phyloP scores from a whole-genome alignment of 768 basidiomycete species.

The Paxillus involutus region DNA sequence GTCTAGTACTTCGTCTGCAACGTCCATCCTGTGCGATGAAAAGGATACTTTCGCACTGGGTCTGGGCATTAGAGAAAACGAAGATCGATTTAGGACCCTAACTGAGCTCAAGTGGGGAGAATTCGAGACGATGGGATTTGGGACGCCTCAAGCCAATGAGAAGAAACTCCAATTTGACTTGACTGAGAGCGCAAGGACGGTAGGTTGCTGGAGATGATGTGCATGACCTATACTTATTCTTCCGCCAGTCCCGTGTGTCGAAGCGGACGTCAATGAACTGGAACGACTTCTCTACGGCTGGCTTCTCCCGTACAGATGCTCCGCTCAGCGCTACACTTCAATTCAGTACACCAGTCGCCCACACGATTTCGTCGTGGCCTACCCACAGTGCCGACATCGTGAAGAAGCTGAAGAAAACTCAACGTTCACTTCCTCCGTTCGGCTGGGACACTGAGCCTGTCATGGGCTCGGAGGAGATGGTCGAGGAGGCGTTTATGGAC shows the following conservation, averaged over 20 bases:
- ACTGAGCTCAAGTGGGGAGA: conserved; percentile 91
- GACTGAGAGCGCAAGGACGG: conserved; percentile 80
- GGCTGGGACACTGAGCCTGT: conserved; percentile 92
- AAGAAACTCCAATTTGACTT: conserved; percentile 91
- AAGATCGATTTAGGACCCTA: conserved; percentile 75
- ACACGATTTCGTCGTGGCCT: conserved; percentile 73
- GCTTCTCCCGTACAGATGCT: conserved; percentile 78
- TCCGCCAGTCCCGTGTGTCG: conserved; percentile 53
- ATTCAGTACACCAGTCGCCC: conserved; percentile 58
- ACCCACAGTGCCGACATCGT: conserved; percentile 68
- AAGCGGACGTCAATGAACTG: conserved; percentile 87
- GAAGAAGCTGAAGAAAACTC: conserved; percentile 81
- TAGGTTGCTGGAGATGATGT: conserved; percentile 22
- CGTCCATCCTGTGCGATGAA: conserved; percentile 32
- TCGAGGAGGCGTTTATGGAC: conserved; percentile 90
- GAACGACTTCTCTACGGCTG: conserved; percentile 84
- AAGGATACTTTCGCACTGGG: conserved; percentile 30
- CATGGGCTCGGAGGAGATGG: conserved; percentile 70
- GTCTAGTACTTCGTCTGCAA: conserved; percentile 40
- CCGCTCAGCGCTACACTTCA: conserved; percentile 80
- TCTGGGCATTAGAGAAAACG: conserved; percentile 42
- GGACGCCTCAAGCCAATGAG: conserved; percentile 45
- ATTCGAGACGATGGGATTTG: conserved; percentile 85
- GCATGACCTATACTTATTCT: conserved; percentile 7
- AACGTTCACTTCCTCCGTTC: conserved; percentile 72